Base-by-base conservation (phyloP, 306 rosid species). In the Castanea crenata region DNA sequence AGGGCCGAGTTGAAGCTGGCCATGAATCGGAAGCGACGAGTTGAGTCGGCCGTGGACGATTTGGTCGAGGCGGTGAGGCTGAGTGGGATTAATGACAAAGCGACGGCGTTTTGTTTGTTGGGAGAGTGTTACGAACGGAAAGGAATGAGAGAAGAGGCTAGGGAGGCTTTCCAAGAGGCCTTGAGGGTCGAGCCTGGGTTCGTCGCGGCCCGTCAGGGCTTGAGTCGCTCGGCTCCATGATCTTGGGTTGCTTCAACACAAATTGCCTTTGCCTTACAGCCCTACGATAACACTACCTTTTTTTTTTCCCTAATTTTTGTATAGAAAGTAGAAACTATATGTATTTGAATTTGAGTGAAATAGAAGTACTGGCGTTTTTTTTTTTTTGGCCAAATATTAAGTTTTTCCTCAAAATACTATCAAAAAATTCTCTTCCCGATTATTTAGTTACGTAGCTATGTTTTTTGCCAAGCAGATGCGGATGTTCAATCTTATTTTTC, bases 71-170 rank as follows among this genome's bases (percentile, higher is more conserved):
- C 91, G 34, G 80, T 78, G 71, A 20, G 55, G 7, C 29, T 85
- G 85, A 56, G 89, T 18, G 74, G 31, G 12, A 68, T 59, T 16
- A 65, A 1, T 49, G 54, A 49, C 3, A 61, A 82, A 18, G 68
- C 74, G 76, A 89, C 35, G 61, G 87, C 82, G 70, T 68, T 88
- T 57, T 85, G 91, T 74, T 76, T 87, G 82, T 49, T 91, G 80
- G 96, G 92, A 5, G 83, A 89, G 55, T 91, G 96, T 81, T 89
- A 86, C 71, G 94, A 91, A 83, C 73, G 90, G 91, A 92, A 88
- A 21, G 85, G 85, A 3, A 77, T 86, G 88, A 80, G 4, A 20
- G 78, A 57, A 1, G 87, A 82, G 79, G 90, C 96, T 8, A 44
- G n/a, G 71, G 85, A 88, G 56, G 84, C 84, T 4, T 91, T 83